These are phyloP conservation scores for Aechmea fasciata DNA, from an alignment of 176 grass and related monocot genomes.

Conservation along the genomic window DNA sequence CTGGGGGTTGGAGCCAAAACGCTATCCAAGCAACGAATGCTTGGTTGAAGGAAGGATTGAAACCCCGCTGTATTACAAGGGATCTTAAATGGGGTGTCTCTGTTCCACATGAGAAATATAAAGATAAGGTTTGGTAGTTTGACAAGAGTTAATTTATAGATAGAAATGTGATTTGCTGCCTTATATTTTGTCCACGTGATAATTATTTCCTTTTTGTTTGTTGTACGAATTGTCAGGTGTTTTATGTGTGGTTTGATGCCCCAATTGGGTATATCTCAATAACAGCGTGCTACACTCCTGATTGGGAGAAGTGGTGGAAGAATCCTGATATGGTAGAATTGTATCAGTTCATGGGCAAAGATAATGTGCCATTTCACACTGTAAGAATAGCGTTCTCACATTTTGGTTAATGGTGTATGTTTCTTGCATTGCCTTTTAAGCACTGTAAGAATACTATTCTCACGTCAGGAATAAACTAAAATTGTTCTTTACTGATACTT, in stretches of 20 bases:
- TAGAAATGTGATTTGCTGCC: not conserved
- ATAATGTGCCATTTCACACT: constrained; percentile 99
- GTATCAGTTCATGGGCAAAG: constrained; percentile 99
- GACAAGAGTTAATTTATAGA: not conserved
- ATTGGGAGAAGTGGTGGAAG: constrained; percentile 99
- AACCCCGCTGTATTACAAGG: constrained; percentile 85
- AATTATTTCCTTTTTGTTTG: constrained; percentile 4
- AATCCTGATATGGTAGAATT: constrained; percentile 85
- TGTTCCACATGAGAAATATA: constrained; percentile 92
- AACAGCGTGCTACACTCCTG: constrained; percentile 85
- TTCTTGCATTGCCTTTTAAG: not conserved
- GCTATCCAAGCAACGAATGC: constrained; percentile 95
- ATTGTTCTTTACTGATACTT: too few species aligned
- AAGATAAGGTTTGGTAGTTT: constrained; percentile 61
- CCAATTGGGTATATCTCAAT: constrained; percentile 96
- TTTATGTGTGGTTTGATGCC: constrained; percentile 99
- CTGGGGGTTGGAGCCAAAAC: constrained; percentile 96
- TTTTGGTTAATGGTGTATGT: not conserved
- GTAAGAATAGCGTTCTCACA: constrained; percentile 32
- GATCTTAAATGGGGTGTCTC: constrained; percentile 99
- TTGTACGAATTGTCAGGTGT: constrained; percentile 52
- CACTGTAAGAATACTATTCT: too few species aligned
- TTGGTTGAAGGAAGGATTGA: constrained; percentile 97
- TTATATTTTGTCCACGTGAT: not conserved
- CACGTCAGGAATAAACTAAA: too few species aligned